These are phyloP conservation scores for Tetrastigma voinierianum DNA, from an alignment of 164 flowering plant genomes.

Conservation along the genomic window DNA sequence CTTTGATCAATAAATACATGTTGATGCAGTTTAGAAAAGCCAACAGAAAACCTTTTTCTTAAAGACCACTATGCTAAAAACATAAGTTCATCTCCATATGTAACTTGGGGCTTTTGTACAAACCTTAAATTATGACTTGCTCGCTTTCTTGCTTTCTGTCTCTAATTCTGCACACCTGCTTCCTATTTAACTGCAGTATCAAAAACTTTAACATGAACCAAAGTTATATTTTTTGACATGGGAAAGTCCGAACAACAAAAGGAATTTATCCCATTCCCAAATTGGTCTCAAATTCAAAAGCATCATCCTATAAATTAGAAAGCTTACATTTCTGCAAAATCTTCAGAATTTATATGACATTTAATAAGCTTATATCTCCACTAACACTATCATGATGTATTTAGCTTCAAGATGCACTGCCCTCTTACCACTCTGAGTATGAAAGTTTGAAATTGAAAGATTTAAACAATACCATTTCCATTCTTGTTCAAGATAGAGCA, in stretches of 20 bases:
- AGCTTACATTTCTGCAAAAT: neutral
- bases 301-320: neutral
- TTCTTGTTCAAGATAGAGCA: slow-evolving; percentile 96
- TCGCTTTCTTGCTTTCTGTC: neutral
- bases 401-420: neutral
- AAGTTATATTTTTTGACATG: neutral
- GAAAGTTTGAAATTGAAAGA: neutral
- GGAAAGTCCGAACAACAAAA: neutral
- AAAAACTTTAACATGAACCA: neutral
- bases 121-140: neutral
- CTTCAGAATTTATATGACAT: neutral
- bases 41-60: no score
- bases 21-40: neutral
- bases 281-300: neutral
- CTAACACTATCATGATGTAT: neutral
- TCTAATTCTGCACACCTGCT: neutral
- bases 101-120: neutral
- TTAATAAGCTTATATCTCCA: neutral
- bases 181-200: neutral
- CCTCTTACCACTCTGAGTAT: neutral
- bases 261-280: neutral
- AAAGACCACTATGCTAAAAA: neutral
- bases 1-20: no score
- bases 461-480: slow-evolving; percentile 87
- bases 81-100: neutral